These are phyloP conservation scores for Malus asiatica DNA, from an alignment of 306 rosid species.

Conservation along the genomic window DNA sequence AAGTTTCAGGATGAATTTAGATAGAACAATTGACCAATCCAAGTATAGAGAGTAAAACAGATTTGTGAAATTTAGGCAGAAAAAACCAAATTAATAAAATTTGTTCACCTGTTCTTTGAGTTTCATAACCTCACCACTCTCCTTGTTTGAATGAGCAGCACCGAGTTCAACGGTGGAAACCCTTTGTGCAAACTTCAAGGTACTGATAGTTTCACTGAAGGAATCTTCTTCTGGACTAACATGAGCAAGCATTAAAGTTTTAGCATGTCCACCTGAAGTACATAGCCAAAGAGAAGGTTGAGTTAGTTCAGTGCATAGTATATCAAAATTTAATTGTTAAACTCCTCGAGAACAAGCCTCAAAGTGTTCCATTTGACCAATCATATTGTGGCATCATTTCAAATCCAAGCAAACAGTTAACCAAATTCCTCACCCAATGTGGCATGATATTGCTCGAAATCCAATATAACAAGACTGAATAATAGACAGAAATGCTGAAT, in stretches of 20 bases:
- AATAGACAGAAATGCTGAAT: background rate
- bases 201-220: constrained; percentile 74
- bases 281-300: constrained; percentile 16
- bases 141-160: constrained; percentile 66
- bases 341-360: background rate
- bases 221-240: constrained; percentile 89
- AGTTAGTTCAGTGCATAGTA: background rate
- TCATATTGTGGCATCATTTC: background rate
- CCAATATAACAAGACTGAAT: background rate
- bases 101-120: constrained; percentile 67
- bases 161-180: constrained; percentile 92
- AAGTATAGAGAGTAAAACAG: background rate
- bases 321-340: background rate
- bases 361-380: background rate
- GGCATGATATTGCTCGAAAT: background rate
- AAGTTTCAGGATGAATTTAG: background rate
- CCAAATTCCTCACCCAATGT: background rate
- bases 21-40: background rate
- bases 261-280: constrained; percentile 82
- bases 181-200: constrained; percentile 85
- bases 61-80: background rate
- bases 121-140: constrained; percentile 71
- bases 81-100: constrained; percentile 1
- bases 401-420: background rate
- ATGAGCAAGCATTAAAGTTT: constrained; percentile 94